Evolutionary conservation across 768 basidiomycete genomes (phyloP).

Genomic region (Amanita inopinata): DNA sequence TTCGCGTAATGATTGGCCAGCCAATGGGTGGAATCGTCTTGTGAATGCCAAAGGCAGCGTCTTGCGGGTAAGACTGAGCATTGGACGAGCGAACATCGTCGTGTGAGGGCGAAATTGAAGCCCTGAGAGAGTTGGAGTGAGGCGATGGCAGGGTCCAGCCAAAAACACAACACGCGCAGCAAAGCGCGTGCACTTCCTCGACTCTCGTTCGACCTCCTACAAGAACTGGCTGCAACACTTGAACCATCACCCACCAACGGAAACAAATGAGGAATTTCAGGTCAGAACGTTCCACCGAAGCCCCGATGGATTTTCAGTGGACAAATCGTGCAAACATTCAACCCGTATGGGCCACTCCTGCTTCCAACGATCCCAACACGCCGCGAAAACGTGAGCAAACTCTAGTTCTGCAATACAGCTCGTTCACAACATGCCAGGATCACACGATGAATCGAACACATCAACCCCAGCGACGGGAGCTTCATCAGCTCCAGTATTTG

Average conservation of each 20-base stretch:
- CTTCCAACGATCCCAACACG: constrained; percentile 36
- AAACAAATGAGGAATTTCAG: constrained; percentile 15
- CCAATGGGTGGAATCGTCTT: constrained; percentile 47
- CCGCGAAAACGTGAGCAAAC: constrained; percentile 57
- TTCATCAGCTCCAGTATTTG: constrained; percentile 44
- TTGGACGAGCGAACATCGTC: constrained; percentile 8
- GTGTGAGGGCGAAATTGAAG: constrained; percentile 23
- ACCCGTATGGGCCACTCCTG: constrained; percentile 50
- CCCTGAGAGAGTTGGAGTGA: constrained; percentile 12
- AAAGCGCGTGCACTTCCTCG: constrained; percentile 1
- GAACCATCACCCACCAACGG: neutral
- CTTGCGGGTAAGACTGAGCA: neutral
- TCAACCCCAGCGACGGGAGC: constrained; percentile 29
- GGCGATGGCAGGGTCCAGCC: too few relatives aligned
- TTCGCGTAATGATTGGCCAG: constrained; percentile 28
- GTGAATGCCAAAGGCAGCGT: constrained; percentile 8
- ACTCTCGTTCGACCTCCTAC: constrained; percentile 6
- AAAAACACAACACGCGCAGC: constrained; percentile 9
- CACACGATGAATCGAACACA: constrained; percentile 33
- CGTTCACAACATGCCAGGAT: constrained; percentile 19
- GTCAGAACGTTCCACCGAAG: constrained; percentile 55
- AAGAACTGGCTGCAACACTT: too few relatives aligned
- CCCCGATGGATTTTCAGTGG: constrained; percentile 87
- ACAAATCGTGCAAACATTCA: constrained; percentile 52
- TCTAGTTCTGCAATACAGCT: constrained; percentile 1